phyloP scores from a whole-genome alignment of 108 stramenopile species.

The Nannochloropsis granulata region DNA sequence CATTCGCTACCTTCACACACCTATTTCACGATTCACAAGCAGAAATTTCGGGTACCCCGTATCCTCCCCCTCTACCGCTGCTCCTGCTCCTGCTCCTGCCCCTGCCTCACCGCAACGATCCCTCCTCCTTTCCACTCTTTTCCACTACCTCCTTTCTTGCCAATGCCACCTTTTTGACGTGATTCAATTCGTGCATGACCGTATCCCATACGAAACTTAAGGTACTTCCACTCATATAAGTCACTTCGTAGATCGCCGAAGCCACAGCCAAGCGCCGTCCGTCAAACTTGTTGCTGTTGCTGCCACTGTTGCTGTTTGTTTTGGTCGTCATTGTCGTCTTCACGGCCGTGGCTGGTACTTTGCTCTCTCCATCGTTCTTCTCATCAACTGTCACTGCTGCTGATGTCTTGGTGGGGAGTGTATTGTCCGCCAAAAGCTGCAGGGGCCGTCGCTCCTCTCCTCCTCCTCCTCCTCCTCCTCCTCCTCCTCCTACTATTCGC shows the following conservation, averaged over 20 bases:
- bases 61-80: too few species aligned
- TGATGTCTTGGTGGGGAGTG: neutral
- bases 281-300: neutral
- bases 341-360: neutral
- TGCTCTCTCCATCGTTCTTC: neutral
- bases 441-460: neutral
- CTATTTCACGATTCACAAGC: too few species aligned
- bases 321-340: neutral
- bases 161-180: neutral
- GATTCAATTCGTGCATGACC: neutral
- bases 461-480: neutral
- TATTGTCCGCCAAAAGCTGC: neutral
- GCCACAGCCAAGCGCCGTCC: neutral
- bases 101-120: too few species aligned
- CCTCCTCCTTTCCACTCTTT: too few species aligned
- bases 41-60: too few species aligned
- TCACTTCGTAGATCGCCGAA: neutral
- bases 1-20: too few species aligned
- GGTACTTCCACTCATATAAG: neutral
- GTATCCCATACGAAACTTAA: neutral
- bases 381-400: neutral
- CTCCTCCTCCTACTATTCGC: neutral
- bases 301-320: neutral
- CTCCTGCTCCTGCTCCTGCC: too few species aligned
- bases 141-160: neutral